Base-by-base conservation (phyloP, 1,284 basidiomycete species). In the Boletellus deceptivus region DNA sequence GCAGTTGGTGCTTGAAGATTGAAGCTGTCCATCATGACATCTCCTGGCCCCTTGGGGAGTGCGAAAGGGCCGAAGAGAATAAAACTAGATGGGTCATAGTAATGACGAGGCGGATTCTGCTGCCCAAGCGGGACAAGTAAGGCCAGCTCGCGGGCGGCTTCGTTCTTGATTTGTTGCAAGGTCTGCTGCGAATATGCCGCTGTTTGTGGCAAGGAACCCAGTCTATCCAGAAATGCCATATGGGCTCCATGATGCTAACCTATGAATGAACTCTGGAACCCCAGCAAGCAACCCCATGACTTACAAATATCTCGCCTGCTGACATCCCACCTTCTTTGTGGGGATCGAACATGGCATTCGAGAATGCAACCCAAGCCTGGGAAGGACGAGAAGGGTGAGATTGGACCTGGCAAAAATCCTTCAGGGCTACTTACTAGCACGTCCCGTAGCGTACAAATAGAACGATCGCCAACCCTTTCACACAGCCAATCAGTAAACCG, bases 361-460 rank as follows among this genome's bases (percentile, higher is more conserved):
- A 84, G 69, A 99, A 99, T 17, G 77, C 72, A 8, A 95, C 86
- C 97, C 97, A 99, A 9, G 92, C 91, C 92, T 95, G 55, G 33
- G 35, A 48, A 56, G 42, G 50, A 46, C 54, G 31, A 59, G 46
- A 55, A 56, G 42, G 50, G 47, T 55, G 31, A 59, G 46, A 55
- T 51, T 27, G 45, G 58, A 50, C 14, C 37, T 34, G 34, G 20
- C 13, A 2, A 22, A 22, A 43, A 14, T 52, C 5, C 48, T 36
- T 9, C 18, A 38, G 27, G 38, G 17, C 46, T 38, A 72, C 87
- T 59, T 65, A 93, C 92, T 60, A 98, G 71, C 43, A 98, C 84
- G 70, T 99, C 97, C 55, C 98, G 83, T 48, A 99, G 71, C 46
- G 90, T 88, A 47, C 89, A 73, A 18, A 91, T 70, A 42, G 89